Evolutionary conservation across 495 filamentous ascomycete genomes (phyloP).

Genomic region (Hyaloscypha hepaticicola): DNA sequence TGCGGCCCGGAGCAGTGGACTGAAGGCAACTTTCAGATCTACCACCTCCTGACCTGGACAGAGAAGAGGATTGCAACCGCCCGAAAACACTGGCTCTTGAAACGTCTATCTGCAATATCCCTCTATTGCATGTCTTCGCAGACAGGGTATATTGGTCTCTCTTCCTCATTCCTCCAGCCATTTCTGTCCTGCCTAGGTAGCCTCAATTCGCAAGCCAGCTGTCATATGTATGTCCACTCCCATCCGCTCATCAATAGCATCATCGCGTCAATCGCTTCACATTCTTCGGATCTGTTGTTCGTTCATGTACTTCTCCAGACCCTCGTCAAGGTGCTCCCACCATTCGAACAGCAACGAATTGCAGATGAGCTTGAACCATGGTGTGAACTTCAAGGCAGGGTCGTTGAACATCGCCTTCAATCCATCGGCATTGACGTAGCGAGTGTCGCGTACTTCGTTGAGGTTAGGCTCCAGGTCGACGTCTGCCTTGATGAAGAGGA

Average conservation of each 20-base stretch:
- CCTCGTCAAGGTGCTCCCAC: constrained; percentile 85
- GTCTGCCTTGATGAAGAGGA: constrained; percentile 94
- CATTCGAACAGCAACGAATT: constrained; percentile 96
- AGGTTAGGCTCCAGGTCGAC: constrained; percentile 76
- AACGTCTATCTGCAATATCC: background rate
- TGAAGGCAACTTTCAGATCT: background rate
- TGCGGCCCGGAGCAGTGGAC: no score
- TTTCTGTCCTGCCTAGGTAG: background rate
- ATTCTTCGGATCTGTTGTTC: constrained; percentile 89
- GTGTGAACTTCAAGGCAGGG: constrained; percentile 79
- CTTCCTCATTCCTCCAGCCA: background rate
- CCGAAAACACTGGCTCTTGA: background rate
- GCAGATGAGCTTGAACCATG: constrained; percentile 99
- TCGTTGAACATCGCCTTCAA: constrained; percentile 85
- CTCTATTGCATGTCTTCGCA: background rate
- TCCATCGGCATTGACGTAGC: constrained; percentile 79
- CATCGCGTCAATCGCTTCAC: constrained; percentile 36
- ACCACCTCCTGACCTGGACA: background rate
- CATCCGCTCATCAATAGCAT: background rate
- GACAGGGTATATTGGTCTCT: background rate
- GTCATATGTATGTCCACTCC: background rate
- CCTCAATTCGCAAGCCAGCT: background rate
- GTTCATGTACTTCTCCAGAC: constrained; percentile 80
- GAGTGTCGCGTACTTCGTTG: constrained; percentile 84
- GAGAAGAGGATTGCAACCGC: background rate